A percentile compares a stretch with the other conserved stretches of the same genome.
Evolutionary conservation across 768 basidiomycete species (phyloP).

Genomic region (Suillus decipiens): DNA sequence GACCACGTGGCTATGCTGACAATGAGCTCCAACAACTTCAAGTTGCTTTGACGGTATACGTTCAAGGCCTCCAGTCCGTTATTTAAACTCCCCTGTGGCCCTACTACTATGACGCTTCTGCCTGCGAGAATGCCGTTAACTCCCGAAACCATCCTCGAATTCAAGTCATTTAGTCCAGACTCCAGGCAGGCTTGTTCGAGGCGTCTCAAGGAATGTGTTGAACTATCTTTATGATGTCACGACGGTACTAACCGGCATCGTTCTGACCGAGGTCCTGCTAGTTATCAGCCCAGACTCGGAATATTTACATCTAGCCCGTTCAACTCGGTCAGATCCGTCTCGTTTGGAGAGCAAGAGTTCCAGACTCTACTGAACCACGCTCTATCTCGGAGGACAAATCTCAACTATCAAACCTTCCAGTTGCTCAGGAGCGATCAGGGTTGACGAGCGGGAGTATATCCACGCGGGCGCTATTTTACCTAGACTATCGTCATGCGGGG

Average conservation of each 20-base stretch:
- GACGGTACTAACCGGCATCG: not conserved
- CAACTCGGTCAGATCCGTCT: not conserved
- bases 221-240: not conserved
- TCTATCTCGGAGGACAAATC: not conserved
- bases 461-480: not conserved
- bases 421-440: not conserved
- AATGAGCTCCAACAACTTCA: not conserved
- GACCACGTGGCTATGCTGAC: conserved; percentile 4
- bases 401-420: not conserved
- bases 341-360: not conserved
- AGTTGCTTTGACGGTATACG: not conserved
- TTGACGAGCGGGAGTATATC: not conserved
- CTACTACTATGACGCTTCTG: not conserved
- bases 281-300: not conserved
- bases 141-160: not conserved
- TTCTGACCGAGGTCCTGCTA: no score
- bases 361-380: not conserved
- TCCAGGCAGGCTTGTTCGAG: not conserved
- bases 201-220: not conserved
- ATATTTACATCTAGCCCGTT: not conserved
- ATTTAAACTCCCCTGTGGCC: no score
- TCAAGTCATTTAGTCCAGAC: not conserved
- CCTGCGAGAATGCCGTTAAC: not conserved
- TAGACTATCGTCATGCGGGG: not conserved
- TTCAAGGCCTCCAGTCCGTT: not conserved